A percentile compares a stretch with the other conserved stretches of the same genome.
These are phyloP conservation scores for Penicillium sp. DNA, from an alignment of 2,329 filamentous ascomycete genomes.

Conservation along the genomic window DNA sequence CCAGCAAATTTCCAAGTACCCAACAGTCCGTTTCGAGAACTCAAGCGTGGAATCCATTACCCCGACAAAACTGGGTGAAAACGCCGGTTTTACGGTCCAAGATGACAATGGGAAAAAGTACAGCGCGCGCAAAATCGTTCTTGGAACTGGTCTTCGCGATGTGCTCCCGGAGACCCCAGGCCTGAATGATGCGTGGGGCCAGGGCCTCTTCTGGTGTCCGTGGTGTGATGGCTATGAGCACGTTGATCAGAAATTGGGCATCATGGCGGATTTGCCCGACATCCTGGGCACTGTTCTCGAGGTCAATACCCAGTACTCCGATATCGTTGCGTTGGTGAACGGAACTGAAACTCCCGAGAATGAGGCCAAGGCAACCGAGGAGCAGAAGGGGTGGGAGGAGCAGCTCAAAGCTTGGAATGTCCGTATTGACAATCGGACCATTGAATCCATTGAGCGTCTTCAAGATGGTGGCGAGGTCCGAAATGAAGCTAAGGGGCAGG, in stretches of 20 bases:
- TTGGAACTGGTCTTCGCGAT: constrained; percentile 9
- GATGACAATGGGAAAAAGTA: constrained; percentile 33
- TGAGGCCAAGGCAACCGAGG: constrained; percentile 37
- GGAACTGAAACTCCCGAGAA: constrained; percentile 49
- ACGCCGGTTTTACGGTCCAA: constrained; percentile 45
- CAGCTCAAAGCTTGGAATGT: constrained; percentile 50
- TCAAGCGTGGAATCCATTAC: constrained; percentile 37
- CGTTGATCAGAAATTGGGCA: constrained; percentile 49
- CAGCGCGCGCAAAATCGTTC: constrained; percentile 6
- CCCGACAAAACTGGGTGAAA: constrained; percentile 26
- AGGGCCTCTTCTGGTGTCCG: constrained; percentile 58
- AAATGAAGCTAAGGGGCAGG: constrained; percentile 27
- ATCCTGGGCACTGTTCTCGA: constrained; percentile 47
- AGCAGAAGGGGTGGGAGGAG: constrained; percentile 45
- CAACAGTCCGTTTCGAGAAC: constrained; percentile 48
- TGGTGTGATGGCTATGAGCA: constrained; percentile 26
- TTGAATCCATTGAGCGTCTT: constrained; percentile 47
- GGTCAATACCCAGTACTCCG: constrained; percentile 50
- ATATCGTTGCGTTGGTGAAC: constrained; percentile 56
- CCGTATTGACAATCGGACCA: constrained; percentile 52
- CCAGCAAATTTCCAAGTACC: constrained; percentile 49
- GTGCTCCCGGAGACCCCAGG: constrained; percentile 7
- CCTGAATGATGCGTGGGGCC: constrained; percentile 49
- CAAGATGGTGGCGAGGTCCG: constrained; percentile 28
- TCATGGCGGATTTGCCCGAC: constrained; percentile 46